Percentiles rank a stretch among this genome's conserved stretches.
phyloP scores from a whole-genome alignment of 345 rosid genomes.

The Erucastrum elatum region DNA sequence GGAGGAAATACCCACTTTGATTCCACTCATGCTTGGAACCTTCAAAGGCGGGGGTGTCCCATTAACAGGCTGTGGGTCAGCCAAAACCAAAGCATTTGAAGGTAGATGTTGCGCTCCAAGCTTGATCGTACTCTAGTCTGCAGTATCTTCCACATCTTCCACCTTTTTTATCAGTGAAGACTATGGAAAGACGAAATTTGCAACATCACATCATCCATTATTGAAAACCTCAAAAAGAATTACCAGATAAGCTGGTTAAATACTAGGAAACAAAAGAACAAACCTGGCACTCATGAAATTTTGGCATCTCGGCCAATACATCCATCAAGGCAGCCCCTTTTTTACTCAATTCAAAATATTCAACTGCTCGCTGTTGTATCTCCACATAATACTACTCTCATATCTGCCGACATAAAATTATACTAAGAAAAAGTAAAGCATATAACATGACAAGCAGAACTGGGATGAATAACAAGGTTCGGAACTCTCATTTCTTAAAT shows the following conservation, averaged over 20 bases:
- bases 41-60: constrained; percentile 67
- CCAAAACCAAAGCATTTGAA: constrained; percentile 90
- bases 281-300: constrained; percentile 97
- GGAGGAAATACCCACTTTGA: constrained; percentile 47
- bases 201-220: constrained; percentile 1
- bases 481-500: constrained; percentile 65
- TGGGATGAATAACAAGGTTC: constrained; percentile 1
- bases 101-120: constrained; percentile 88
- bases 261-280: constrained; percentile 13
- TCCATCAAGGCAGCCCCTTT: constrained; percentile 81
- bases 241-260: not conserved
- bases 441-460: constrained; percentile 7
- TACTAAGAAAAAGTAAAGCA: constrained; percentile 14
- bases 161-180: constrained; percentile 85
- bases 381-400: constrained; percentile 95
- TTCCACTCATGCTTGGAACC: constrained; percentile 60
- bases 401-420: constrained; percentile 51
- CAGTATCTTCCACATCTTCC: constrained; percentile 87
- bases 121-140: constrained; percentile 98
- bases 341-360: constrained; percentile 85
- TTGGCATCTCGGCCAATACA: constrained; percentile 99
- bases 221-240: constrained; percentile 14
- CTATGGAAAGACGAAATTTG: constrained; percentile 40
- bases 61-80: constrained; percentile 65
- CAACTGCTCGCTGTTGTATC: constrained; percentile 91